phyloP scores from a whole-genome alignment of 2,329 filamentous ascomycete species.

The Arachnomyces sp. region DNA sequence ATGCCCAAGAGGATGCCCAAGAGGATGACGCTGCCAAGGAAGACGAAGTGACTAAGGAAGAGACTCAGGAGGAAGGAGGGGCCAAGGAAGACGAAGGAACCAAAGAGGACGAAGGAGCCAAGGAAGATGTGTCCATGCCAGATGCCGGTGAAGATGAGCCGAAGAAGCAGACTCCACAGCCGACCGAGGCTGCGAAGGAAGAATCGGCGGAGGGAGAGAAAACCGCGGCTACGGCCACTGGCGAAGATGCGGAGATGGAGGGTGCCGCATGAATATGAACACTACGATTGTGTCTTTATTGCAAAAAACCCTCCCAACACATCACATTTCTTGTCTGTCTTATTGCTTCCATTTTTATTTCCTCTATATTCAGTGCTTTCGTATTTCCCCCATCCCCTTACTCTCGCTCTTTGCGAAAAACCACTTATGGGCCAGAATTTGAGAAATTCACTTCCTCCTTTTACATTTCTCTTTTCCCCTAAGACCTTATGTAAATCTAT shows the following conservation, averaged over 20 bases:
- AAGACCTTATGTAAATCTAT: too few relatives aligned
- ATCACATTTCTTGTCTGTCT: constrained; percentile 13
- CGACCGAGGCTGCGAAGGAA: constrained; percentile 2
- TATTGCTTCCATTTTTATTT: constrained; percentile 11
- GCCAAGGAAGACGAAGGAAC: constrained; percentile 16
- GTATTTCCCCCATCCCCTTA: too few relatives aligned
- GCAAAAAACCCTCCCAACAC: constrained; percentile 4
- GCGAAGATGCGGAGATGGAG: constrained; percentile 4
- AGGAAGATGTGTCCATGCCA: constrained; percentile 11
- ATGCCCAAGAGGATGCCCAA: constrained; percentile 22
- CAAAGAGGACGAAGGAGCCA: not conserved
- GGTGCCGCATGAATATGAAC: not conserved
- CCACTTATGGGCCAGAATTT: too few relatives aligned
- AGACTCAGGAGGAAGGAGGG: constrained; percentile 5
- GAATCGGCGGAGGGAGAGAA: not conserved
- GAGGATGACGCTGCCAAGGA: constrained; percentile 24
- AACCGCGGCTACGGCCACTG: constrained; percentile 3
- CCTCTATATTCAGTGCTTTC: too few relatives aligned
- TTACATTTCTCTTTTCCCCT: too few relatives aligned
- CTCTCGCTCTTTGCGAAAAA: too few relatives aligned
- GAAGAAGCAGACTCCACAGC: not conserved
- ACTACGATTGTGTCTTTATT: too few relatives aligned
- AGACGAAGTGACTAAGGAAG: constrained; percentile 18
- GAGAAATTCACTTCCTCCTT: too few relatives aligned
- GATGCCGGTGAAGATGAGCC: constrained; percentile 9